phyloP scores from a whole-genome alignment of 2,329 filamentous ascomycete species.

The Nannizziopsis arthrosporioides region DNA sequence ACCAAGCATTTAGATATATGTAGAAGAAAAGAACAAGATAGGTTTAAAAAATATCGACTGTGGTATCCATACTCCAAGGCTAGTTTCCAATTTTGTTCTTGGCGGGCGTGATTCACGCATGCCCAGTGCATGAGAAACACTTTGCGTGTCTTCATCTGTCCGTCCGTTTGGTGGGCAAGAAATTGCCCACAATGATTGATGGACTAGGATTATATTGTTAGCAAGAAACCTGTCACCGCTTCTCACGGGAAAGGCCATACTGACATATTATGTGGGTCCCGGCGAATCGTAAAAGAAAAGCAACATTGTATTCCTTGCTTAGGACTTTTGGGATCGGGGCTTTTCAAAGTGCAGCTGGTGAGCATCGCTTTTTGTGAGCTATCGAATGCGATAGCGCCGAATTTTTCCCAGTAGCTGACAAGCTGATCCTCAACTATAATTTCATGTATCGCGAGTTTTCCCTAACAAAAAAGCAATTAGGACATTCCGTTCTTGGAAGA shows the following conservation, averaged over 20 bases:
- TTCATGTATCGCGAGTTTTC: constrained; percentile 87
- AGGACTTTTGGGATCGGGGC: constrained; percentile 56
- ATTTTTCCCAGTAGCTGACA: constrained; percentile 98
- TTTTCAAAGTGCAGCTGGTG: constrained; percentile 85
- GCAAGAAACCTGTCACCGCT: constrained; percentile 13
- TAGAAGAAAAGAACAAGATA: too few species aligned
- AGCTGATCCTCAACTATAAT: constrained; percentile 90
- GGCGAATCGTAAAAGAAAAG: constrained; percentile 92
- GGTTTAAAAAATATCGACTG: too few species aligned
- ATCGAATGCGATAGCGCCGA: constrained; percentile 94
- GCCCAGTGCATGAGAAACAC: background rate
- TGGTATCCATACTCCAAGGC: too few species aligned
- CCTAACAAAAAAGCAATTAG: constrained; percentile 43
- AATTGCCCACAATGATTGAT: constrained; percentile 91
- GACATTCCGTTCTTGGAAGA: background rate
- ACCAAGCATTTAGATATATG: too few species aligned
- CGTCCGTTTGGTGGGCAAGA: constrained; percentile 72
- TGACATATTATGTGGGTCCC: constrained; percentile 93
- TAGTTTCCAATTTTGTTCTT: too few species aligned
- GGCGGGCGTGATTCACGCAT: background rate
- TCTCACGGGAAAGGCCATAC: constrained; percentile 30
- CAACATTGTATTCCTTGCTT: constrained; percentile 77
- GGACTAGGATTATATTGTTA: constrained; percentile 50
- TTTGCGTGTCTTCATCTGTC: constrained; percentile 26
- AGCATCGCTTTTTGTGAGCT: constrained; percentile 85